These are phyloP conservation scores for Plasmodium ovale DNA, from an alignment of 169 alveolate species.

Conservation along the genomic window DNA sequence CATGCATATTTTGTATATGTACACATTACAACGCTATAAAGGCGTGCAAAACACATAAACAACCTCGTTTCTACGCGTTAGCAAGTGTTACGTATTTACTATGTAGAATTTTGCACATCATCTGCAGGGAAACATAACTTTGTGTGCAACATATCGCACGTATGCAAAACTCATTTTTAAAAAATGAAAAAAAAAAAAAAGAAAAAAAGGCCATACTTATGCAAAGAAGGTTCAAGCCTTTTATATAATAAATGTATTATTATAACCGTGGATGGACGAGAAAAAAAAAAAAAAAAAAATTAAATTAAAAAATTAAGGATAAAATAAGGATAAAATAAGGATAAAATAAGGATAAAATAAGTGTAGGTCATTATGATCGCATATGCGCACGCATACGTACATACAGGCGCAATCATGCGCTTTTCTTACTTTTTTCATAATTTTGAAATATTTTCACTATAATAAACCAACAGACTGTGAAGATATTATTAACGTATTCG, in stretches of 20 bases:
- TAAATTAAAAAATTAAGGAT: neutral
- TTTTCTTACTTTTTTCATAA: constrained; percentile 55
- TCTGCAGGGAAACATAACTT: too few species aligned
- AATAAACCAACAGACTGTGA: constrained; percentile 72
- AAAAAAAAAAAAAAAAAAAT: neutral
- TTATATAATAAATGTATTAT: neutral
- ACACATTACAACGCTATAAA: too few species aligned
- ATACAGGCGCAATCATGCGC: neutral
- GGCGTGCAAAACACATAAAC: too few species aligned
- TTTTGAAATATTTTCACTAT: constrained; percentile 74
- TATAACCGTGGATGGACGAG: neutral
- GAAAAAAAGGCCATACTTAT: too few species aligned
- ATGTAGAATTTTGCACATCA: too few species aligned
- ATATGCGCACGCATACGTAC: neutral
- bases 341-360: neutral
- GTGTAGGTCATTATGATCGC: neutral
- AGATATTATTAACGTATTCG: constrained; percentile 66
- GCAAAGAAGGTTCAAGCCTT: neutral
- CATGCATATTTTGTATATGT: too few species aligned
- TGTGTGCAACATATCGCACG: too few species aligned
- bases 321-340: neutral
- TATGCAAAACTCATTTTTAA: too few species aligned
- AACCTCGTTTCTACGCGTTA: too few species aligned
- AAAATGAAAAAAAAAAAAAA: too few species aligned
- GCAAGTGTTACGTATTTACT: too few species aligned